A percentile compares a stretch with the other conserved stretches of the same genome.
Conservation (phyloP, 352 stramenopile species). For the Phytophthora citricola region DNA sequence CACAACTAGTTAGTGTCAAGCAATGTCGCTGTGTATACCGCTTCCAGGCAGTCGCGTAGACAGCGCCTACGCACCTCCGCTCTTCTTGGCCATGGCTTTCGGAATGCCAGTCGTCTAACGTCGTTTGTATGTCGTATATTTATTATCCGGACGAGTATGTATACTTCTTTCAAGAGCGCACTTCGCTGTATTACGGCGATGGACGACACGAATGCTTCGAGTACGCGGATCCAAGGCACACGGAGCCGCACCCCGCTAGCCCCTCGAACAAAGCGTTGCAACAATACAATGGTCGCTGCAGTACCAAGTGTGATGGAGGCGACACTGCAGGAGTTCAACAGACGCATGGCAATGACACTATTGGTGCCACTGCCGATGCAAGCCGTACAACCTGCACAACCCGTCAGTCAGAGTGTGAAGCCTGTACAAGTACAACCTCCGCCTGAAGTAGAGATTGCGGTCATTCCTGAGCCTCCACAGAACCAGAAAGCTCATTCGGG, state of each 20-base stretch:
- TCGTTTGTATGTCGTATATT: no score
- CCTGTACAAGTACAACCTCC: background rate
- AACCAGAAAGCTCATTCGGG: background rate
- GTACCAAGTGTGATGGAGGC: conserved; percentile 12
- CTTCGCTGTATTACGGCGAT: no score
- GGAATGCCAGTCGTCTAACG: conserved; percentile 13
- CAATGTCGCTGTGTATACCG: background rate
- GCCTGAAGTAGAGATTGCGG: background rate
- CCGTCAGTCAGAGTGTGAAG: background rate
- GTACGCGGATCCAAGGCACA: no score
- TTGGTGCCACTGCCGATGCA: background rate
- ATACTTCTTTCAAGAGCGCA: background rate
- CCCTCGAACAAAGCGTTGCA: no score
- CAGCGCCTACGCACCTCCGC: conserved; percentile 23
- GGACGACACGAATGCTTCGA: no score
- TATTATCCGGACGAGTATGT: background rate
- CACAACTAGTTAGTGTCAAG: background rate
- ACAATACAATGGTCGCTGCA: no score
- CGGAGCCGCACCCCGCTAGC: no score
- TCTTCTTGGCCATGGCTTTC: conserved; percentile 53
- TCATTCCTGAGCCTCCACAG: background rate
- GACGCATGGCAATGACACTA: conserved; percentile 2
- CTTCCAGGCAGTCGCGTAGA: background rate
- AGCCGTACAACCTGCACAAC: background rate
- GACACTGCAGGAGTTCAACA: conserved; percentile 16